These are phyloP conservation scores for Nissolia schottii DNA, from an alignment of 306 rosid species.

Conservation along the genomic window DNA sequence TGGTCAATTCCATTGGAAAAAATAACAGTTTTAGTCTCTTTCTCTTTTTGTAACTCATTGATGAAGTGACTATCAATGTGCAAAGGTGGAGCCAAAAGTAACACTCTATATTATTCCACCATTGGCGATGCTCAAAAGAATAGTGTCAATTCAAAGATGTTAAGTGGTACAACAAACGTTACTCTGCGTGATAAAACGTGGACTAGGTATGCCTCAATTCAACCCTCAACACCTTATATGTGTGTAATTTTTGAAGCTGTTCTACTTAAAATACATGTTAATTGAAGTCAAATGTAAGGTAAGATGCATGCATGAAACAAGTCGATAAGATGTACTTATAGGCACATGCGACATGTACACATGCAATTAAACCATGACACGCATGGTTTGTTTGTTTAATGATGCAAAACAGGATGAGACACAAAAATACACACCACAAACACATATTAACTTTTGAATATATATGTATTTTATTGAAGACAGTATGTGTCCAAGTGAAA, in stretches of 20 bases:
- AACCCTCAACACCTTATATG: background rate
- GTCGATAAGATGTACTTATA: slow-evolving; percentile 14
- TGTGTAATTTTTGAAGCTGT: slow-evolving; percentile 16
- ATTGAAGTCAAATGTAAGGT: slow-evolving; percentile 33
- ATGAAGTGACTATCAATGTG: too few species aligned
- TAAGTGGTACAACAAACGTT: too few species aligned
- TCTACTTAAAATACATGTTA: slow-evolving; percentile 11
- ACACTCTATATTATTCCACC: too few species aligned
- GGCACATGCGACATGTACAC: slow-evolving; percentile 49
- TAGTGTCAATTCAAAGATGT: too few species aligned
- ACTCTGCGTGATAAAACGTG: too few species aligned
- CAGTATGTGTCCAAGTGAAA: slow-evolving; percentile 35
- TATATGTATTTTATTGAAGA: slow-evolving; percentile 12
- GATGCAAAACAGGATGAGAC: slow-evolving; percentile 9
- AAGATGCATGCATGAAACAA: slow-evolving; percentile 55
- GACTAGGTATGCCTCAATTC: background rate
- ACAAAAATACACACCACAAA: background rate
- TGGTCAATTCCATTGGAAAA: too few species aligned
- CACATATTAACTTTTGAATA: background rate
- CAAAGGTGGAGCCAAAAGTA: too few species aligned
- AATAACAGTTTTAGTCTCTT: too few species aligned
- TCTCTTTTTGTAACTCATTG: too few species aligned
- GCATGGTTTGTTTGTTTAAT: slow-evolving; percentile 18
- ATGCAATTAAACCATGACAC: slow-evolving; percentile 21
- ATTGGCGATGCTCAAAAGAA: too few species aligned